These are phyloP conservation scores for Gonium pectorale DNA, from an alignment of 139 green algal genomes.

Conservation along the genomic window DNA sequence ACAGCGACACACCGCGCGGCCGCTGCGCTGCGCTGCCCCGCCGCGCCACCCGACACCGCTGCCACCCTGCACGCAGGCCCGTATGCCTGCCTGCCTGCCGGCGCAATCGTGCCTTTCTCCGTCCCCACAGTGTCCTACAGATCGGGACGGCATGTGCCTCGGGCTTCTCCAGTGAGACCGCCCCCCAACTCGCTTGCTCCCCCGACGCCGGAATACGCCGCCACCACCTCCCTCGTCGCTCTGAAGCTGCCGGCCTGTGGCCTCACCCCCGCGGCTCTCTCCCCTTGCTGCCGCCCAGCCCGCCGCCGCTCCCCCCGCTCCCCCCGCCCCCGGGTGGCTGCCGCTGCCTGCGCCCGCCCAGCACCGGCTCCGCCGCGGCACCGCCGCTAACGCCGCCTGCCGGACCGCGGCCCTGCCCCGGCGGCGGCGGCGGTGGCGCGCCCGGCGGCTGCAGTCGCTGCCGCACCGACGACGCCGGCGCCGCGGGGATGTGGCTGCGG, in stretches of 20 bases:
- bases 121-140: too few species aligned
- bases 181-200: too few species aligned
- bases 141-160: too few species aligned
- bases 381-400: neutral
- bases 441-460: neutral
- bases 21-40: too few species aligned
- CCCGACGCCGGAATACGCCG: too few species aligned
- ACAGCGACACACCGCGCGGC: too few species aligned
- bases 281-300: neutral
- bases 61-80: too few species aligned
- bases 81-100: too few species aligned
- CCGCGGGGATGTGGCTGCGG: conserved; percentile 37
- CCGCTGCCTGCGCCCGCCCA: conserved; percentile 13
- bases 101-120: too few species aligned
- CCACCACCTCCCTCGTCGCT: neutral
- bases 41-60: too few species aligned
- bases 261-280: neutral
- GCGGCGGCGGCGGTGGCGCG: too few species aligned
- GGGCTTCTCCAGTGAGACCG: too few species aligned
- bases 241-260: neutral
- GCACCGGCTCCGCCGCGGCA: conserved; percentile 15
- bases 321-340: neutral
- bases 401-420: neutral
- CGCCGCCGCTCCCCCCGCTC: neutral
- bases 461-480: neutral